phyloP scores from a whole-genome alignment of 2,329 filamentous ascomycete genomes.

The Aspergillus persii region DNA sequence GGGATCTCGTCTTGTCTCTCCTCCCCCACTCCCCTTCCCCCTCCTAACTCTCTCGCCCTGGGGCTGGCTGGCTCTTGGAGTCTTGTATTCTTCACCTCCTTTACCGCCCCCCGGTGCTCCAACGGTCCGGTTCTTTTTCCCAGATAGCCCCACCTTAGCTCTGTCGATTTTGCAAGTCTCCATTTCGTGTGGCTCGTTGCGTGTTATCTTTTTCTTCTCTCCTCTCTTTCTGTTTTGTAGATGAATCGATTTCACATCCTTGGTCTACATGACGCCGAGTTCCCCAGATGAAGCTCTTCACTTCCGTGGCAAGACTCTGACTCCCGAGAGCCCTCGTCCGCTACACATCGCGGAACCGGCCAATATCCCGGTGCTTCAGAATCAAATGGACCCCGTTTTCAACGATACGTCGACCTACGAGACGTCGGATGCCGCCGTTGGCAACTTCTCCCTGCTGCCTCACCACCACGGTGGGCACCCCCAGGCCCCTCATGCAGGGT shows the following conservation, averaged over 20 bases:
- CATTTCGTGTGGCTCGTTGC: conserved; percentile 13
- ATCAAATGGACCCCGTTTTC: conserved; percentile 70
- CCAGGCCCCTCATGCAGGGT: conserved; percentile 16
- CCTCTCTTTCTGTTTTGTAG: conserved; percentile 27
- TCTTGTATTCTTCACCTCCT: conserved; percentile 10
- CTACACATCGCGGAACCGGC: conserved; percentile 66
- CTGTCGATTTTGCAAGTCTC: conserved; percentile 32
- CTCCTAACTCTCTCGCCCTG: not conserved
- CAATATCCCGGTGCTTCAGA: conserved; percentile 67
- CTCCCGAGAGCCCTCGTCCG: conserved; percentile 69
- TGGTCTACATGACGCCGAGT: conserved; percentile 55
- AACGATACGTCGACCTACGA: conserved; percentile 63
- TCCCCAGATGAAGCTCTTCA: conserved; percentile 51
- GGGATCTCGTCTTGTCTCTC: not conserved
- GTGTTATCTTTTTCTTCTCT: conserved; percentile 3
- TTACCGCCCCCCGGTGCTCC: conserved; percentile 18
- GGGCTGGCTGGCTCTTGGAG: not conserved
- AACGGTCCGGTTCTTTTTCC: conserved; percentile 26
- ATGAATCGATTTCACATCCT: conserved; percentile 39
- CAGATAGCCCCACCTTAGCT: conserved; percentile 40
- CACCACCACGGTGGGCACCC: conserved; percentile 1
- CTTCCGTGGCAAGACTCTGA: conserved; percentile 64
- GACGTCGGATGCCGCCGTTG: conserved; percentile 36
- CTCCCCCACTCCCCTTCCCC: not conserved
- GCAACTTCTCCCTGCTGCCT: conserved; percentile 15